Conservation (phyloP, 495 filamentous ascomycete genomes). For the Aspergillus ellipticus region DNA sequence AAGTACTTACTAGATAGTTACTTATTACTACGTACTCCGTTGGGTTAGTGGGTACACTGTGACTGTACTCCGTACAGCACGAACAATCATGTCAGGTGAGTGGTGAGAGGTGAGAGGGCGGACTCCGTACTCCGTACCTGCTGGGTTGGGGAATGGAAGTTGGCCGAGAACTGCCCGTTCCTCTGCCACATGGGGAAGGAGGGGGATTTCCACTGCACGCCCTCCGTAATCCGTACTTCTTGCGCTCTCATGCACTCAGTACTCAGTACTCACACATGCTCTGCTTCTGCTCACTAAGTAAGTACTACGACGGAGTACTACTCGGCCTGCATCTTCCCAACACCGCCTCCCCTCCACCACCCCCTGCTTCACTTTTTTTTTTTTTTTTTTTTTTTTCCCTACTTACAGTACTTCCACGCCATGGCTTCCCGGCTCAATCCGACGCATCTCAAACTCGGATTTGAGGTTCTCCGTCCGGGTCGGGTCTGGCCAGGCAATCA, state of each 20-base stretch:
- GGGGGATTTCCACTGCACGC: not conserved
- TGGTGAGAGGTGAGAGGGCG: too few species aligned
- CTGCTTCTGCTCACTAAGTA: not conserved
- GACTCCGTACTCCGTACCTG: too few species aligned
- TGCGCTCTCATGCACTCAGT: not conserved
- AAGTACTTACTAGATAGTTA: too few species aligned
- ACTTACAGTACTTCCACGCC: too few species aligned
- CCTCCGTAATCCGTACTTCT: not conserved
- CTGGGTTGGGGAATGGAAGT: not conserved
- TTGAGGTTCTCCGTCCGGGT: constrained; percentile 3
- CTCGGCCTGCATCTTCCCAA: not conserved
- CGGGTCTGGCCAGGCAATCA: not conserved
- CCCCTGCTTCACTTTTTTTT: not conserved
- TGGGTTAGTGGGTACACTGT: too few species aligned
- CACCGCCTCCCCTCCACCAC: not conserved
- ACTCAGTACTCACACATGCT: not conserved
- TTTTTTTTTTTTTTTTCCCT: too few species aligned
- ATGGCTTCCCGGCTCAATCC: constrained; percentile 9
- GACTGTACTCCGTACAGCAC: too few species aligned
- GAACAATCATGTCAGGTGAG: too few species aligned
- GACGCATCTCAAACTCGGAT: constrained; percentile 4
- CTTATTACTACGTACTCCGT: too few species aligned
- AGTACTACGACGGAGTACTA: too few species aligned
- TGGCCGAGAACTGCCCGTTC: not conserved
- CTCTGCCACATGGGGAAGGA: not conserved